Evolutionary conservation across 495 filamentous ascomycete genomes (phyloP).

Genomic region (Physcia stellaris): DNA sequence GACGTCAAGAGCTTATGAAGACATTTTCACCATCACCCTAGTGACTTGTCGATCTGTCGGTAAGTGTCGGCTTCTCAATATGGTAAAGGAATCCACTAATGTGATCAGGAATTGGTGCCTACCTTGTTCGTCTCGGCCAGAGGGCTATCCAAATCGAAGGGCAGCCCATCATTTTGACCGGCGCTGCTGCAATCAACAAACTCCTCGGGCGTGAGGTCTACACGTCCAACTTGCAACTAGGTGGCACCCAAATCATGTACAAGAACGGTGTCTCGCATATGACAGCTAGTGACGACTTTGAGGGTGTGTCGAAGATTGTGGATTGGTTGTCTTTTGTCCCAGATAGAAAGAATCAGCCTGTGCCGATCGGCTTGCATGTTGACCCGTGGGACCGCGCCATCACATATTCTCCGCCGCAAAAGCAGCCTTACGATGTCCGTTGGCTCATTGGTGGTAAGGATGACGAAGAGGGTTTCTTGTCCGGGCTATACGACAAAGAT

Average conservation of each 20-base stretch:
- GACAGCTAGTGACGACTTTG: conserved; percentile 95
- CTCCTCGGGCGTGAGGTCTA: conserved; percentile 95
- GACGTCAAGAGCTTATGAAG: conserved; percentile 91
- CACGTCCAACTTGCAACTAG: conserved; percentile 95
- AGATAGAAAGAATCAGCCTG: conserved; percentile 78
- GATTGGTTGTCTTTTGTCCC: conserved; percentile 96
- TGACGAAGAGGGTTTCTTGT: conserved; percentile 73
- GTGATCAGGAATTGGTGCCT: conserved; percentile 72
- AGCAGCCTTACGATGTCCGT: conserved; percentile 85
- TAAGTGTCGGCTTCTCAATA: conserved; percentile 26
- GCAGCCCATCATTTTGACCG: conserved; percentile 97
- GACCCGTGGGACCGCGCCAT: conserved; percentile 92
- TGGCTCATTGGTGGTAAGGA: conserved; percentile 87
- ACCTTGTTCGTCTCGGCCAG: conserved; percentile 93
- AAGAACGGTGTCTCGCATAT: conserved; percentile 98
- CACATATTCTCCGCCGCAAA: conserved; percentile 68
- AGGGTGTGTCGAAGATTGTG: conserved; percentile 93
- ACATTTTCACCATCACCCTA: conserved; percentile 97
- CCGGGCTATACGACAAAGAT: conserved; percentile 87
- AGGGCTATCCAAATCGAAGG: conserved; percentile 98
- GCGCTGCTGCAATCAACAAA: conserved; percentile 96
- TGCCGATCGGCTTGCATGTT: conserved; percentile 71
- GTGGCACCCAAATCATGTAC: conserved; percentile 99
- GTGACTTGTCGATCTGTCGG: conserved; percentile 95
- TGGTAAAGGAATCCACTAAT: not conserved